Evolutionary conservation across 2,329 filamentous ascomycete species (phyloP), one percentile per base, ranked within the genome.

Genomic region (Paracoccidioides brasiliensis): DNA sequence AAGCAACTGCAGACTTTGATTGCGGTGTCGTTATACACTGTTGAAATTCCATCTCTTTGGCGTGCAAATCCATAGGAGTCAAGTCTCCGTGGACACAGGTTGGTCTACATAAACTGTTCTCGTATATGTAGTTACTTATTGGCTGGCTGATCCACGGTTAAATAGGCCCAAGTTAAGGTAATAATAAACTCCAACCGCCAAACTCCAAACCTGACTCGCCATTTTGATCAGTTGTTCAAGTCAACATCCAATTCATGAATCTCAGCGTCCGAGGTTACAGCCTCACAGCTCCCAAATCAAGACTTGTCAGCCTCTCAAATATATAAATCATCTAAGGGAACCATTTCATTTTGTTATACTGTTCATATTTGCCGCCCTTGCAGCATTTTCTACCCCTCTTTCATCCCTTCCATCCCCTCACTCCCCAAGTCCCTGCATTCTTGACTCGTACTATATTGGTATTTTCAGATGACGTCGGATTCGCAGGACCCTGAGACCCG

Each of bases 401-500:
- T 46, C 30, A 37, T 37, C 6, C 1, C 35, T 6, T 35, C 7
- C 22, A 22, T 22, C 22, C 22, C 15, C 3, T 44, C 42, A n/a
- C 1, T 42, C 8, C 49, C 42, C 6, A 22, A 30, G 37, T 10
- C 12, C 28, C 12, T 12, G 15, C 5, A 12, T 33, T 30, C 28
- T 22, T 1, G 12, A 33, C 8, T 15, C 48, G 9, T 5, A 12
- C 14, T 30, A 37, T 33, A 3, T 35, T 35, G 0, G 22, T 3
- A 28, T 54, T 22, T 52, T 28, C 37, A 35, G 30, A 71, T 70
- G 66, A 63, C 64, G 22, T 59, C 60, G 10, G 72, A 75, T 58
- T 63, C 63, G 48, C 64, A 72, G 55, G 73, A 82, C 51, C 80
- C 81, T 30, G 81, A 84, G 62, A 84, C 81, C 53, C 75, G 78